Evolutionary conservation across 2,329 filamentous ascomycete genomes (phyloP).

Genomic region (Pseudonectria buxi): DNA sequence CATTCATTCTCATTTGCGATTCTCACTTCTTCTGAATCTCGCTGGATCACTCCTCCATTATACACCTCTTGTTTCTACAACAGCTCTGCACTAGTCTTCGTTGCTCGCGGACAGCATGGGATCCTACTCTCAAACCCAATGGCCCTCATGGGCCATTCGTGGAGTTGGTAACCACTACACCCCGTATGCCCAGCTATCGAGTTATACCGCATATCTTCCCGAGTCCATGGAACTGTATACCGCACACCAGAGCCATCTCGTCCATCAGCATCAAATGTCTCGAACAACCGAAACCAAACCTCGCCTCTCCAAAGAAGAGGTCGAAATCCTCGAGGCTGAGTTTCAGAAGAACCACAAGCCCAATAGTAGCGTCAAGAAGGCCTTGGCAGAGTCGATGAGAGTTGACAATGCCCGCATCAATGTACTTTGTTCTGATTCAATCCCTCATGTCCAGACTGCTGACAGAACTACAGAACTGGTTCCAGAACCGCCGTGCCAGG

Average conservation of each 20-base stretch:
- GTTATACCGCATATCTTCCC: slow-evolving; percentile 30
- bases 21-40: slow-evolving; percentile 3
- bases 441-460: slow-evolving; percentile 14
- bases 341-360: slow-evolving; percentile 60
- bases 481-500: slow-evolving; percentile 59
- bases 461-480: slow-evolving; percentile 54
- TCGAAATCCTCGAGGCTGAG: slow-evolving; percentile 52
- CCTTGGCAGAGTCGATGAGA: slow-evolving; percentile 53
- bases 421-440: slow-evolving; percentile 31
- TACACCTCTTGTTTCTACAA: slow-evolving; percentile 4
- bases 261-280: slow-evolving; percentile 32
- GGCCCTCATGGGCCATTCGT: slow-evolving; percentile 30
- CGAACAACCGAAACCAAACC: slow-evolving; percentile 44
- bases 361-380: slow-evolving; percentile 54
- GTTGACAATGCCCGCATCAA: slow-evolving; percentile 60
- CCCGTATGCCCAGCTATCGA: slow-evolving; percentile 27
- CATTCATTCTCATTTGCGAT: slow-evolving; percentile 8
- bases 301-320: slow-evolving; percentile 51
- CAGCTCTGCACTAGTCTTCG: slow-evolving; percentile 7
- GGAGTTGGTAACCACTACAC: slow-evolving; percentile 23
- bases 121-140: slow-evolving; percentile 29
- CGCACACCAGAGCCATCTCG: slow-evolving; percentile 29
- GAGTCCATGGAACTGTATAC: slow-evolving; percentile 34
- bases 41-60: neutral
- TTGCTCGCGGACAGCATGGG: slow-evolving; percentile 24